Conservation (phyloP, 192 early-diverging fungal genomes). For the Mortierella antarctica region DNA sequence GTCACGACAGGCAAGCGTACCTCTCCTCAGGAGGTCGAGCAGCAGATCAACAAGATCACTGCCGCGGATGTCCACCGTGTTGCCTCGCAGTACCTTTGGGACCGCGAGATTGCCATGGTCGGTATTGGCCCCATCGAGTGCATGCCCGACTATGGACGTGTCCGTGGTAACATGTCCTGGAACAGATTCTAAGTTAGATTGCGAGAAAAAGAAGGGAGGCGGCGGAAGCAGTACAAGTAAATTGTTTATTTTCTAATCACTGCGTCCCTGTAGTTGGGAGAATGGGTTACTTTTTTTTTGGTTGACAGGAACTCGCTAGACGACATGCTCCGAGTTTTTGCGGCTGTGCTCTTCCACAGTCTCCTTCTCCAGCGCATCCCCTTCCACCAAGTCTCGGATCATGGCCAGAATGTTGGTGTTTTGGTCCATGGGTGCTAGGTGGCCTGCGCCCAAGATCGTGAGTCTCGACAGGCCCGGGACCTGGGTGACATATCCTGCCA, state of each 20-base stretch:
- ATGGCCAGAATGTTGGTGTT: slow-evolving; percentile 45
- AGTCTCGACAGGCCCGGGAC: slow-evolving; percentile 66
- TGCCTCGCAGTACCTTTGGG: slow-evolving; percentile 89
- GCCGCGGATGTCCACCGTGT: slow-evolving; percentile 87
- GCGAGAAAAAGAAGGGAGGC: neutral
- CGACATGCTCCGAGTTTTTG: neutral
- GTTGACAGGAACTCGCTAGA: neutral
- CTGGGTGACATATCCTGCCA: slow-evolving; percentile 71
- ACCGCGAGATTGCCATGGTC: slow-evolving; percentile 82
- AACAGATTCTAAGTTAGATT: slow-evolving; percentile 68
- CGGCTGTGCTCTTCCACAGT: neutral
- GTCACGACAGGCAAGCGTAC: slow-evolving; percentile 92
- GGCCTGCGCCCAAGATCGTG: slow-evolving; percentile 76
- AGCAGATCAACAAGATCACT: slow-evolving; percentile 85
- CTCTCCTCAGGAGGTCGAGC: slow-evolving; percentile 90
- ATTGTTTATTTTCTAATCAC: neutral
- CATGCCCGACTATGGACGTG: slow-evolving; percentile 89
- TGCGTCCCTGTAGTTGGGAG: too few species aligned
- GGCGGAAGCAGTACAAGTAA: neutral
- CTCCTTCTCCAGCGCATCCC: neutral
- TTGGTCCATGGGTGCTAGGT: slow-evolving; percentile 80
- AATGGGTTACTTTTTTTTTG: too few species aligned
- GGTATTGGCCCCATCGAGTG: slow-evolving; percentile 91
- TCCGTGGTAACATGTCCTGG: slow-evolving; percentile 88
- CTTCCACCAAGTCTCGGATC: slow-evolving; percentile 60